A percentile compares a stretch with the other conserved stretches of the same genome.
These are phyloP conservation scores for Rhodotorula mucilaginosa DNA, from an alignment of 1,284 basidiomycete species.

Conservation along the genomic window DNA sequence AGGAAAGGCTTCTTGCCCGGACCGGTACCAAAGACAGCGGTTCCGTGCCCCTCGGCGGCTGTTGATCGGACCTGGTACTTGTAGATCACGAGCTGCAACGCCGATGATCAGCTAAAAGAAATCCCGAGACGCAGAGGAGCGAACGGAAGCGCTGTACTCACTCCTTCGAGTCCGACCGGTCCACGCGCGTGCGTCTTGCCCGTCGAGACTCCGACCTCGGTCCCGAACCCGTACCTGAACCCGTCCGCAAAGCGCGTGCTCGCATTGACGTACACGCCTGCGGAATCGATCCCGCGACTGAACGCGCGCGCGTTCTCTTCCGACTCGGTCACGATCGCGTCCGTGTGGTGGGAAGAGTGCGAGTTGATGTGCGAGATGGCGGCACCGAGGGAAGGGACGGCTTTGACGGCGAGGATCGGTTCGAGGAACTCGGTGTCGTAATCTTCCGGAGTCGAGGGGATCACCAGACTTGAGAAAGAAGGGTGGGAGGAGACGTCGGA, in stretches of 20 bases:
- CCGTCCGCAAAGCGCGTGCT: constrained; percentile 96
- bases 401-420: constrained; percentile 74
- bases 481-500: constrained; percentile 46
- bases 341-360: constrained; percentile 94
- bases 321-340: constrained; percentile 85
- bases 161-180: constrained; percentile 90
- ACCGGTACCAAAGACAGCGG: constrained; percentile 71
- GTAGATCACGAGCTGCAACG: constrained; percentile 71
- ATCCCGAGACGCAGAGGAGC: background rate
- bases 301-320: constrained; percentile 67
- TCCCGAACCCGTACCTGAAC: constrained; percentile 94
- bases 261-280: constrained; percentile 92
- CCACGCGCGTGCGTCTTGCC: constrained; percentile 95
- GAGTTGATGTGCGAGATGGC: constrained; percentile 89
- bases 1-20: constrained; percentile 72
- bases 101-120: background rate
- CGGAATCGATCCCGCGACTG: constrained; percentile 81
- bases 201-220: constrained; percentile 96
- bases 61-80: constrained; percentile 85
- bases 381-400: constrained; percentile 64
- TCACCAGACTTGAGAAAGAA: constrained; percentile 48
- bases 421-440: constrained; percentile 87
- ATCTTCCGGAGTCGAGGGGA: constrained; percentile 53
- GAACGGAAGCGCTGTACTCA: constrained; percentile 5
- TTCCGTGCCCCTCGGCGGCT: constrained; percentile 69